Evolutionary conservation across 2,329 filamentous ascomycete genomes (phyloP), one percentile per base, ranked within the genome.

Genomic region (Colletotrichum navitas): DNA sequence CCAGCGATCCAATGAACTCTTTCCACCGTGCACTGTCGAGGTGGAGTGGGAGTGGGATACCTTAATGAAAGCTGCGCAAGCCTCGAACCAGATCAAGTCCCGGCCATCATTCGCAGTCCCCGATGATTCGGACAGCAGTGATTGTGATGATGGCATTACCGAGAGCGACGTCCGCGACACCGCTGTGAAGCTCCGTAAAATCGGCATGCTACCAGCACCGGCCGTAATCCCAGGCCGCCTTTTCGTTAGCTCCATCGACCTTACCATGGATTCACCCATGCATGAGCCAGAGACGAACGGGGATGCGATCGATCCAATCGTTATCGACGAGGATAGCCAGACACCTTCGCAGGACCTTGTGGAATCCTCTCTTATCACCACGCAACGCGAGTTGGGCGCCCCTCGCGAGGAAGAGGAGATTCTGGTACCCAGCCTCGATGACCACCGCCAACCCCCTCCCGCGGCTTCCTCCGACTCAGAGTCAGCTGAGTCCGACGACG

Each of bases 111-210:
- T 85, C 61, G 77, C 77, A 43, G 83, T 86, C 2, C 84, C 84
- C 0, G 84, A 86, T 63, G 83, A 84, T 11, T 78, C 76, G 6
- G 82, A 84, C 52, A 78, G 78, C 24, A 72, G 77, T 3, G 79
- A 79, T 12, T n/a, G 5, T 47, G 74, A 74, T 24, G 79, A 77
- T 24, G 76, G 78, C 32, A 74, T 78, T 8, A 76, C 80, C 21
- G 61, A 67, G 32, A 59, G 58, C 24, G 73, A 74, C 7, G n/a
- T 73, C 39, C 61, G 51, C n/a, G n/a, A 63, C 52, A 61, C 62
- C n/a, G 43, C 69, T 5, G 52, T 63, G 18, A 69, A 56, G 16
- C 45, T 67, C 18, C 67, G 68, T 43, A 58, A 51, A 26, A 51
- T 67, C 10, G 45, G 59, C 18, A 62, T 54, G 39, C 29, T 39